Conservation (phyloP, 164 flowering plant genomes). For the Macadamia tetraphylla region DNA sequence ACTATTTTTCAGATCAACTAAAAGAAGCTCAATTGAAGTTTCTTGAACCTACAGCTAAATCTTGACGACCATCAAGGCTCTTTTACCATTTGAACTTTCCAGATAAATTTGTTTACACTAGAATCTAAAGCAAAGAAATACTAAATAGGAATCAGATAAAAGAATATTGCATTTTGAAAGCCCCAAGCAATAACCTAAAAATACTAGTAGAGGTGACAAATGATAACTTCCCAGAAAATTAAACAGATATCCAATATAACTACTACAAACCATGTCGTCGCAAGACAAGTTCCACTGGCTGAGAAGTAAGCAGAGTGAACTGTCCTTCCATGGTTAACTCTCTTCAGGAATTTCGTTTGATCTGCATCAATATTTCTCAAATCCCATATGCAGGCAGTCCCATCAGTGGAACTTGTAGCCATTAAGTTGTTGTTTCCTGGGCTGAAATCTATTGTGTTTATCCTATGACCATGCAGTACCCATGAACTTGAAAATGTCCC, state of each 20-base stretch:
- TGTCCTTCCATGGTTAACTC: constrained; percentile 42
- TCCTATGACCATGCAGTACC: constrained; percentile 55
- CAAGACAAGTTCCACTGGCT: constrained; percentile 72
- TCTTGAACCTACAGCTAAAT: too few relatives aligned
- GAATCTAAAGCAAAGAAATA: too few relatives aligned
- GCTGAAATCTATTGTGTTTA: constrained; percentile 77
- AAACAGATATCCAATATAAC: neutral
- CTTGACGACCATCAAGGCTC: too few relatives aligned
- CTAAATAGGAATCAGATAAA: too few relatives aligned
- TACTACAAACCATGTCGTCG: constrained; percentile 65
- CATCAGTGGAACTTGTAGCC: constrained; percentile 90
- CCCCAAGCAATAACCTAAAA: too few relatives aligned
- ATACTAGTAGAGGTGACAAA: neutral
- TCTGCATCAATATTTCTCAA: constrained; percentile 41
- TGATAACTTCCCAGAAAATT: neutral
- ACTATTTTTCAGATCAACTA: too few relatives aligned
- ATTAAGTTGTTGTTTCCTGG: constrained; percentile 45
- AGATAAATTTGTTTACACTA: too few relatives aligned
- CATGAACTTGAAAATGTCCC: constrained; percentile 40
- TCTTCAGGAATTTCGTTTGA: constrained; percentile 34
- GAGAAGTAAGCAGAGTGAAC: constrained; percentile 92
- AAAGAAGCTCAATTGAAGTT: too few relatives aligned
- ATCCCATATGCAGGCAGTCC: constrained; percentile 89
- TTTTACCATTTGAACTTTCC: too few relatives aligned
- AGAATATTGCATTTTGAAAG: too few relatives aligned